phyloP scores from a whole-genome alignment of 2,329 filamentous ascomycete species.

The Penicillium fuscoglaucum region DNA sequence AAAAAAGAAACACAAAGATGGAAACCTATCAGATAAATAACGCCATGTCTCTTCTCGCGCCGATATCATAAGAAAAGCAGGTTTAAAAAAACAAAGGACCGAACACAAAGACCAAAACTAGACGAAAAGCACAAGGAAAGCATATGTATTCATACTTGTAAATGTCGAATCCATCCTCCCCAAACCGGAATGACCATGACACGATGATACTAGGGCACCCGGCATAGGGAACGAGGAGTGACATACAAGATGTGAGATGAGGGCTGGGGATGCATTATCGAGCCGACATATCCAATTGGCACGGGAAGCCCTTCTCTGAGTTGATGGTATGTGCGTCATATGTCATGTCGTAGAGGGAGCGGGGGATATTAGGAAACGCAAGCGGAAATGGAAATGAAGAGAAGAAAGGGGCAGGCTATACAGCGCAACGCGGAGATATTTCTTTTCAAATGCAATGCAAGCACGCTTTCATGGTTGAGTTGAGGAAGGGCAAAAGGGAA shows the following conservation, averaged over 20 bases:
- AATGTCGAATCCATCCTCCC: conserved; percentile 1
- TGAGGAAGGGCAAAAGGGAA: background rate
- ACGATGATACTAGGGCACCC: background rate
- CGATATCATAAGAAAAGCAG: conserved; percentile 18
- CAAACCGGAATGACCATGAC: background rate
- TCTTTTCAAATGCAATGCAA: conserved; percentile 7
- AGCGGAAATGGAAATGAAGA: conserved; percentile 1
- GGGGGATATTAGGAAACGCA: conserved; percentile 1
- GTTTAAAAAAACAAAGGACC: conserved; percentile 7
- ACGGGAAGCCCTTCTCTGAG: conserved; percentile 2
- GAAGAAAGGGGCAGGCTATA: conserved; percentile 18
- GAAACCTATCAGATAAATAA: conserved; percentile 10
- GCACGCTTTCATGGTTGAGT: conserved; percentile 7
- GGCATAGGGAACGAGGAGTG: background rate
- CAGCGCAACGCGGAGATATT: conserved; percentile 7
- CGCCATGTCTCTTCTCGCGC: conserved; percentile 17
- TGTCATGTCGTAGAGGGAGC: conserved; percentile 14
- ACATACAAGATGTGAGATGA: conserved; percentile 1
- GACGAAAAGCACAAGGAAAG: conserved; percentile 6
- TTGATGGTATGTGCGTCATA: conserved; percentile 23
- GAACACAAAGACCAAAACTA: conserved; percentile 3
- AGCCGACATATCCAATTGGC: conserved; percentile 1
- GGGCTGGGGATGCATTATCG: background rate
- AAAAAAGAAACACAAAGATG: conserved; percentile 6
- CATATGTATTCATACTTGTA: conserved; percentile 21